Evolutionary conservation across 106 monocot genomes (phyloP), one percentile per base, ranked within the genome.

Genomic region (Dendrobium catenatum): DNA sequence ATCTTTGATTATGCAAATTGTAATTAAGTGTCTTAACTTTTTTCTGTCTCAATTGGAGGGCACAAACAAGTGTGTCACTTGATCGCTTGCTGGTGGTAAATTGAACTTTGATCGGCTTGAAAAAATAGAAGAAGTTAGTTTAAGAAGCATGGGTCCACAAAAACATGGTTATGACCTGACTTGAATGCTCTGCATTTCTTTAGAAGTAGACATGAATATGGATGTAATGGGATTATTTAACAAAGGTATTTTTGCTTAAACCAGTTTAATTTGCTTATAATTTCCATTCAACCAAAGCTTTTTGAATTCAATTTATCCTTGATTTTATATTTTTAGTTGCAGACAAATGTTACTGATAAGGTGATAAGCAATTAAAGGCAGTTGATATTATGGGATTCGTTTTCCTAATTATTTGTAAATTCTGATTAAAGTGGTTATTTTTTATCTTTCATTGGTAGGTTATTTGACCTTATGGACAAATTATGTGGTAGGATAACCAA

Each of bases 361-460:
- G 26, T 66, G 64, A 66, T 66, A 24, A 66, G 22, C 64, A 66
- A 24, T 66, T 9, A 66, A 26, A 66, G 9, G n/a, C 22, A 66
- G 64, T 66, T 61, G 22, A 61, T 61, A 61, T 19, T 61, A 61
- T 51, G 51, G 22, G 61, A 61, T 22, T 61, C n/a, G n/a, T 22
- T 61, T 61, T 22, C 61, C 22, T n/a, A 61, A 6, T 61, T 61
- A 61, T 61, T 61, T 61, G 61, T 61, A 20, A 61, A 61, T 61
- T 51, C 51, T 61, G n/a, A 61, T 68, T 68, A 31, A 68, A 33
- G 8, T 31, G 29, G 31, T 68, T 11, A 29, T 68, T n/a, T 61
- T 61, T 61, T 68, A 31, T 68, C 26, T 68, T 68, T 31, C 68
- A 68, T 68, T 68, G 68, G 68, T 31, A 68, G 10, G 68, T 68